Base-by-base conservation (phyloP, 208 protist genomes). In the Leishmania tropica region DNA sequence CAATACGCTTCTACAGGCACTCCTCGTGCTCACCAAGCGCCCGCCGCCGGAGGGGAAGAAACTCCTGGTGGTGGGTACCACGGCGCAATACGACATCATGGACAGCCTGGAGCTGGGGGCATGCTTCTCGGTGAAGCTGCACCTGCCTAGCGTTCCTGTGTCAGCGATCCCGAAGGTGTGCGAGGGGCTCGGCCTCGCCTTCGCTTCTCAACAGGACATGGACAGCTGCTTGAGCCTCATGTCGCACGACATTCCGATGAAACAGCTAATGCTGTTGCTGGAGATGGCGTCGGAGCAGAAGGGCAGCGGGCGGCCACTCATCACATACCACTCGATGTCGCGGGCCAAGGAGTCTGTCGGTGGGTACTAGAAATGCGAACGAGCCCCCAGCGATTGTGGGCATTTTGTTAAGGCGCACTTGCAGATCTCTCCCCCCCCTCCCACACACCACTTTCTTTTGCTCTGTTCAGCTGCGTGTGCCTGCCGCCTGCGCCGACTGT, bases 1-100 rank as follows among this genome's bases (percentile, higher is more conserved):
- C 47, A 99, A 99, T 86, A 79, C 90, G 17, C 93, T 99, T 51
- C 93, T 99, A 31, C 99, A 99, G 86, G 92, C 98, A 1, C 91
- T 99, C 21, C 85, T 99, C 0, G 98, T 99, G 19, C 91, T 99
- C 1, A 92, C 99, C 72, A 99, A 99, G 81, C 97, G 97, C 70
- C 81, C 84, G 10, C 99, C 99, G 53, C 96, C 98, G 65, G 85
- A 95, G 81, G 95, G 93, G 8, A 92, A 94, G 80, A 99, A 98
- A 83, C 88, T 99, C 24, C 85, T 99, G 7, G 90, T 99, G 19
- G 85, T 99, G 75, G 98, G 89, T 54, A 99, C 99, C 1, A 99
- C 98, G 17, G 90, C 92, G 48, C 89, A 95, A 78, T 88, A 85
- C 56, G 88, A 94, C 75, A 94, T 99, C 15, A 88, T 99, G 75